Evolutionary conservation across 495 filamentous ascomycete genomes (phyloP), one percentile per base, ranked within the genome.

Genomic region (Delitschia confertaspora): DNA sequence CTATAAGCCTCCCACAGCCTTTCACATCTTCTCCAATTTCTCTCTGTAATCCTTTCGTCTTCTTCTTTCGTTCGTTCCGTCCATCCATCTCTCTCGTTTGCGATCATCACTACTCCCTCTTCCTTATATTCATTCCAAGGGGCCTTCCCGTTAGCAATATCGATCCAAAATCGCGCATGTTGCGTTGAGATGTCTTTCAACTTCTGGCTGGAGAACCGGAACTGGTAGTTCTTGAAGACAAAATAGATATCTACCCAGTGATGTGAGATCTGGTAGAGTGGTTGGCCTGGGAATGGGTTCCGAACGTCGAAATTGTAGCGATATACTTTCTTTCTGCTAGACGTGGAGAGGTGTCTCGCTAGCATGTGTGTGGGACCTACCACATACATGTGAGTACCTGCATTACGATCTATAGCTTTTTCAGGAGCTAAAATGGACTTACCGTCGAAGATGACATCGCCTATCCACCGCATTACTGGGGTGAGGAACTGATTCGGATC

Each of bases 241-340:
- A 36, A 51, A 20, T 51, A 51, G 1, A 51, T 32, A 22, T 51
- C 47, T 3, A 51, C 47, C 47, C 47, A 51, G 18, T 51, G 47
- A 27, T 51, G 47, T 3, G 47, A 6, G 17, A 10, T 6, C 18
- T 45, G 33, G 23, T 44, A 39, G 7, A 44, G 16, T 6, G 24
- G 24, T 9, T 25, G 18, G 9, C 41, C 41, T 2, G 41, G 39
- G 24, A 51, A 51, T 10, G 47, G 47, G 34, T 45, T 51, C 3
- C 39, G 3, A 11, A 42, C 26, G 21, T 51, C 47, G 33, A 51
- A 51, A 22, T 39, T 38, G 34, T 51, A 51, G 3, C 47, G 39
- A 29, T 51, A 45, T 3, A 45, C 35, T 13, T 34, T 38, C 10
- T 42, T 49, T 5, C 25, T 33, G 23, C 33, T 43, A 2, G 27